phyloP scores from a whole-genome alignment of 2,329 filamentous ascomycete species.

The Apiospora koreana region DNA sequence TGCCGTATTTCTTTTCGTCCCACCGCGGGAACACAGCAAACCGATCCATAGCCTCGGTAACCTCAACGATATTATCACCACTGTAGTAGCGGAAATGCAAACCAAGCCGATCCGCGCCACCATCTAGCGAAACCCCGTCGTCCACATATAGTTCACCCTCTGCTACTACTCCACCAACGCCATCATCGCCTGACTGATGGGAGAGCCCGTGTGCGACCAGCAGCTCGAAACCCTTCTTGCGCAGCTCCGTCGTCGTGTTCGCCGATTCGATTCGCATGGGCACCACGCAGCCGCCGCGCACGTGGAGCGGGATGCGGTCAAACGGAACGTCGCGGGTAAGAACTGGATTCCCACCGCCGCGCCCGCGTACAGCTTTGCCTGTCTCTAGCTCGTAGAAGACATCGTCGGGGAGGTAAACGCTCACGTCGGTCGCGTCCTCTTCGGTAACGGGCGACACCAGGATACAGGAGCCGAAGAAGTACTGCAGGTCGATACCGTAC shows the following conservation, averaged over 20 bases:
- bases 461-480: conserved; percentile 50
- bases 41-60: not conserved
- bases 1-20: not conserved
- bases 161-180: not conserved
- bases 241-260: conserved; percentile 51
- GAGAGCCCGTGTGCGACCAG: conserved; percentile 43
- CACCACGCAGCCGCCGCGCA: conserved; percentile 62
- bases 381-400: conserved; percentile 49
- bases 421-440: conserved; percentile 44
- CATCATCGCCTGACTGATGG: not conserved
- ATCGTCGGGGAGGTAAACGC: conserved; percentile 51
- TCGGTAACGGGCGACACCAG: conserved; percentile 51
- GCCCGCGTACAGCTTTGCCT: conserved; percentile 11
- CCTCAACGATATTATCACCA: not conserved
- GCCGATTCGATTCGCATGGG: conserved; percentile 52
- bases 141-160: not conserved
- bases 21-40: not conserved
- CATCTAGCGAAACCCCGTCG: not conserved
- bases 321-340: conserved; percentile 28
- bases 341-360: conserved; percentile 23
- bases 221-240: conserved; percentile 48
- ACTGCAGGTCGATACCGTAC: conserved; percentile 49
- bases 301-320: conserved; percentile 61
- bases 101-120: not conserved
- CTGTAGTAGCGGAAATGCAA: not conserved